Conservation (phyloP, 805 yeast genomes). For the Zygosaccharomyces bisporus region DNA sequence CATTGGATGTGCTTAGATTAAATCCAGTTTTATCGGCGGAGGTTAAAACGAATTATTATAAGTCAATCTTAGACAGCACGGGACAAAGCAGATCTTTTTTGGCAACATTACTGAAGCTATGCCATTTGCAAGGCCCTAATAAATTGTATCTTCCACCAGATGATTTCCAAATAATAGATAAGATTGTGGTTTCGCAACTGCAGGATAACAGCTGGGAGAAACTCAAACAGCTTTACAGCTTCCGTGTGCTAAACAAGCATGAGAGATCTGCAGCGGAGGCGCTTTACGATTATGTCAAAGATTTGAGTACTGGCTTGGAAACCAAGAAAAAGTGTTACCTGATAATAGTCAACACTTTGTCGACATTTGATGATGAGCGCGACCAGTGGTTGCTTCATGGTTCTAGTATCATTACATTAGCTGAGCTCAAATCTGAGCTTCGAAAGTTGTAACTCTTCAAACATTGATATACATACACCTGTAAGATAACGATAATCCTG, state of each 20-base stretch:
- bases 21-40: conserved; percentile 25
- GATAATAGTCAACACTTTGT: conserved; percentile 29
- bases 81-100: conserved; percentile 22
- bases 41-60: conserved; percentile 25
- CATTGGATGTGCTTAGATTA: conserved; percentile 31
- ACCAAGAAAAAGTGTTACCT: conserved; percentile 22
- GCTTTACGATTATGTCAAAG: conserved; percentile 22
- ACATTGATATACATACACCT: conserved; percentile 7
- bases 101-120: conserved; percentile 23
- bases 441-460: conserved; percentile 5
- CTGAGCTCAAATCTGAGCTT: conserved; percentile 26
- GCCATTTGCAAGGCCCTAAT: conserved; percentile 11
- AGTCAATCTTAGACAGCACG: conserved; percentile 16
- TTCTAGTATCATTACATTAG: conserved; percentile 24
- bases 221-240: conserved; percentile 27
- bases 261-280: conserved; percentile 34
- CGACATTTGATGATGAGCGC: conserved; percentile 23
- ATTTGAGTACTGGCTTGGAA: conserved; percentile 10
- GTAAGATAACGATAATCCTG: neutral
- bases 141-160: conserved; percentile 19
- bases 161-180: conserved; percentile 30
- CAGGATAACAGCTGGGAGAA: conserved; percentile 21
- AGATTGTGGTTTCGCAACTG: conserved; percentile 19
- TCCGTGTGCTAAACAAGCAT: conserved; percentile 27
- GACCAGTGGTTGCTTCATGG: conserved; percentile 34